Evolutionary conservation across 768 basidiomycete species (phyloP), one percentile per base, ranked within the genome.

Genomic region (Amanita brunnescens): DNA sequence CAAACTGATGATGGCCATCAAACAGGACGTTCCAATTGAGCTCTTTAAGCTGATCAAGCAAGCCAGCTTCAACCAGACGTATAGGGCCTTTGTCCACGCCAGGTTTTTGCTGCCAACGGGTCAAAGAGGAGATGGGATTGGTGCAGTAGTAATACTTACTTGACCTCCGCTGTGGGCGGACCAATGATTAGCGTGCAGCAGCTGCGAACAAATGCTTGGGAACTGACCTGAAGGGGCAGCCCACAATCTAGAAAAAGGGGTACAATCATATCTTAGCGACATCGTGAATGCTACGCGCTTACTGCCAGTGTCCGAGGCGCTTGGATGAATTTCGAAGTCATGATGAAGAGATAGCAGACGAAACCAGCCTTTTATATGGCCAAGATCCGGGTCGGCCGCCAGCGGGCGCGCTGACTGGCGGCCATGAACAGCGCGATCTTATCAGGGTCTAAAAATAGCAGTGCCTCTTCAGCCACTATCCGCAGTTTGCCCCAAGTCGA

Each of bases 11-110:
- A 60, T 92, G 89, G 0, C 92, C 91, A 54, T 91, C 85, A 65
- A 95, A 97, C 41, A 81, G 69, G 57, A 97, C 94, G 34, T 80
- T 74, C 92, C 92, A 97, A 37, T 90, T 92, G 14, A 97, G 79
- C 2, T 72, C 72, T 41, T 78, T 67, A 32, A 97, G 77, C 62
- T 95, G 91, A 5, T 78, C 63, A 33, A 88, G 62, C 40, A 99
- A 80, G 3, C 95, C 93, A 1, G 89, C 89, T 64, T 91, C 72
- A 44, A 97, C 85, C 55, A 99, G 78, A 61, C 83, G 82, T 56
- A 94, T 91, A 2, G 95, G 93, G 24, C 86, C 91, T 54, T 80
- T 75, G 70, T 94, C 92, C 9, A 94, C 90, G 30, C 92, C 91
- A 21, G 79, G 65, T 65, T 76, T 83, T 14, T 85, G 75, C 87